phyloP scores from a whole-genome alignment of 306 rosid species.

The Lathyrus sativus region DNA sequence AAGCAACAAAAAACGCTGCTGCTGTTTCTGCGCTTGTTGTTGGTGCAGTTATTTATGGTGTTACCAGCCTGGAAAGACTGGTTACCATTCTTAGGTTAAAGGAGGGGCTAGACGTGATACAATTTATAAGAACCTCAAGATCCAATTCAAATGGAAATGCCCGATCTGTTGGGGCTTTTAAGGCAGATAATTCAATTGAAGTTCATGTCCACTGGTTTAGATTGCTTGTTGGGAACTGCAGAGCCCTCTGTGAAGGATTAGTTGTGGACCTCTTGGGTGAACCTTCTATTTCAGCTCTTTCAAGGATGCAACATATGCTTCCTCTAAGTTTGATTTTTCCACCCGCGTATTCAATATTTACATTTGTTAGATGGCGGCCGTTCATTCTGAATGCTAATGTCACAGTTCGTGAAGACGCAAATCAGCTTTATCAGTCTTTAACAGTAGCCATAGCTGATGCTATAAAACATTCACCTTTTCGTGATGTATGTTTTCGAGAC shows the following conservation, averaged over 20 bases:
- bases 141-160: conserved; percentile 90
- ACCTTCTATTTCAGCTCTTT: conserved; percentile 78
- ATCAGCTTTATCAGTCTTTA: conserved; percentile 75
- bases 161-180: conserved; percentile 68
- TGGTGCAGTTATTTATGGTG: conserved; percentile 82
- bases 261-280: conserved; percentile 88
- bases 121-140: conserved; percentile 70
- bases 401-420: conserved; percentile 69
- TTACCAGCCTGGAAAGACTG: conserved; percentile 88
- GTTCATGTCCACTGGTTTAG: conserved; percentile 93
- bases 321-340: conserved; percentile 81
- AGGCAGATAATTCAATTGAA: conserved; percentile 70
- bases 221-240: conserved; percentile 89
- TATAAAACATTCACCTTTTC: conserved; percentile 82
- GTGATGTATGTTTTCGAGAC: conserved; percentile 88
- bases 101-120: conserved; percentile 88
- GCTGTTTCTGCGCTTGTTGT: conserved; percentile 86
- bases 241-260: conserved; percentile 79
- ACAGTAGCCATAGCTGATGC: conserved; percentile 70
- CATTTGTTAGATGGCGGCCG: conserved; percentile 75
- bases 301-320: conserved; percentile 92
- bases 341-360: conserved; percentile 92
- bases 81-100: conserved; percentile 78
- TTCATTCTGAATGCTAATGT: conserved; percentile 59
- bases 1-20: conserved; percentile 77